Evolutionary conservation across 352 stramenopile species (phyloP).

Genomic region (Phytophthora litchii): DNA sequence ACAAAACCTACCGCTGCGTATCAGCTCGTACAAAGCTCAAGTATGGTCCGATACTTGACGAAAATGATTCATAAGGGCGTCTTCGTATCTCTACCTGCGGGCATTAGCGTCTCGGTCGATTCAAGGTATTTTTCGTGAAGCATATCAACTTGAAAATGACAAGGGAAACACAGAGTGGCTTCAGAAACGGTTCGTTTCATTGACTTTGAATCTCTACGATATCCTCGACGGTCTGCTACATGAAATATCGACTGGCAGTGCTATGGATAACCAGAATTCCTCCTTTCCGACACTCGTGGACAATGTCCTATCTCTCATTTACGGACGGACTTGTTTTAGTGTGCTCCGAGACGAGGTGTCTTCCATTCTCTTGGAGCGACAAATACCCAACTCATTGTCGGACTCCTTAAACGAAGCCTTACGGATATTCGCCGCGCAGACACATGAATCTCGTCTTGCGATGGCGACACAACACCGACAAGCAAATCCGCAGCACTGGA

Average conservation of each 20-base stretch:
- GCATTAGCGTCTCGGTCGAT: slow-evolving; percentile 6
- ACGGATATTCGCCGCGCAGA: slow-evolving; percentile 8
- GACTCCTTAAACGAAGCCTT: slow-evolving; percentile 4
- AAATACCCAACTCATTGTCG: slow-evolving; percentile 1
- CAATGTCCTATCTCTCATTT: slow-evolving; percentile 32
- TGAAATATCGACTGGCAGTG: not conserved
- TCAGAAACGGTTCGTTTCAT: not conserved
- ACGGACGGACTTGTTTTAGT: slow-evolving; percentile 16
- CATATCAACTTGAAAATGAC: not conserved
- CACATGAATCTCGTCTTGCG: not conserved
- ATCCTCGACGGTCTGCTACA: not conserved
- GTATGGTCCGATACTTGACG: no score
- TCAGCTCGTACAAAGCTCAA: no score
- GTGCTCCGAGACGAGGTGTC: slow-evolving; percentile 12
- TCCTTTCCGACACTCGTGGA: slow-evolving; percentile 29
- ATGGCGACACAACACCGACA: not conserved
- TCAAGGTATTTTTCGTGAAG: slow-evolving; percentile 1
- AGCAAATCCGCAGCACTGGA: not conserved
- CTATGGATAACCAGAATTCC: not conserved
- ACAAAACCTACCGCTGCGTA: no score
- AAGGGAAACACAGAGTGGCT: not conserved
- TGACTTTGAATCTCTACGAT: slow-evolving; percentile 9
- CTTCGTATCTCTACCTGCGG: slow-evolving; percentile 1
- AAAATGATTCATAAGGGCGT: slow-evolving; percentile 2
- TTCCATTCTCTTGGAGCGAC: slow-evolving; percentile 6